phyloP scores from a whole-genome alignment of 1,284 basidiomycete species.

The Ustilago loliicola region DNA sequence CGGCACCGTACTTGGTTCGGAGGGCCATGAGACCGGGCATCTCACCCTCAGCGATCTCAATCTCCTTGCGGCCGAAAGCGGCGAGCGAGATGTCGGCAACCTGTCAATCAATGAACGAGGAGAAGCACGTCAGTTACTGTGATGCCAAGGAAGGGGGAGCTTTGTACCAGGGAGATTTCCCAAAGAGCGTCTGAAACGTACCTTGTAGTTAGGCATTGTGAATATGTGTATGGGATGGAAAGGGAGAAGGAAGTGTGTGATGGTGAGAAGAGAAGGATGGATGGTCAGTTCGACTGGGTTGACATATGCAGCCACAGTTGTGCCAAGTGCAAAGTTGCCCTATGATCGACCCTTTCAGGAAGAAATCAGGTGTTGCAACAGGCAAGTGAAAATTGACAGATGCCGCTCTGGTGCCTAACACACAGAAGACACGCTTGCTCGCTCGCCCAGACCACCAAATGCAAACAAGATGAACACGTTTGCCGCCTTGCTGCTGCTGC shows the following conservation, averaged over 20 bases:
- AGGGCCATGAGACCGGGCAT: constrained; percentile 70
- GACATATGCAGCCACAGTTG: constrained; percentile 16
- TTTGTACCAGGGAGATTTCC: neutral
- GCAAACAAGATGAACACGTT: constrained; percentile 17
- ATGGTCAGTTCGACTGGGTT: neutral
- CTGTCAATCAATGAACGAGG: constrained; percentile 16
- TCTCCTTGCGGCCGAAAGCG: constrained; percentile 96
- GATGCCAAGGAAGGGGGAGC: neutral
- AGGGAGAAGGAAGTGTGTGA: constrained; percentile 3
- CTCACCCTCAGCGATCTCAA: constrained; percentile 87
- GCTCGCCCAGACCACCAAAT: constrained; percentile 18
- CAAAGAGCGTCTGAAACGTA: constrained; percentile 12
- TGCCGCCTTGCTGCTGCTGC: constrained; percentile 11
- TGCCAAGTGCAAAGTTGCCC: neutral
- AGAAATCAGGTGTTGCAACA: constrained; percentile 42
- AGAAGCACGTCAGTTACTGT: constrained; percentile 3
- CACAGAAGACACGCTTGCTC: neutral
- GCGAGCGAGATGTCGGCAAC: constrained; percentile 90
- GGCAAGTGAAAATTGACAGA: constrained; percentile 10
- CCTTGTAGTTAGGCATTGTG: constrained; percentile 65
- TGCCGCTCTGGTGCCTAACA: constrained; percentile 7
- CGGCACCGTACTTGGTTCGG: constrained; percentile 78
- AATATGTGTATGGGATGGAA: constrained; percentile 2
- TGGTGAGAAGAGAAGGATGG: constrained; percentile 31
- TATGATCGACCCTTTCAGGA: constrained; percentile 1